phyloP scores from a whole-genome alignment of 805 yeast species.

The Blastobotrys americana region DNA sequence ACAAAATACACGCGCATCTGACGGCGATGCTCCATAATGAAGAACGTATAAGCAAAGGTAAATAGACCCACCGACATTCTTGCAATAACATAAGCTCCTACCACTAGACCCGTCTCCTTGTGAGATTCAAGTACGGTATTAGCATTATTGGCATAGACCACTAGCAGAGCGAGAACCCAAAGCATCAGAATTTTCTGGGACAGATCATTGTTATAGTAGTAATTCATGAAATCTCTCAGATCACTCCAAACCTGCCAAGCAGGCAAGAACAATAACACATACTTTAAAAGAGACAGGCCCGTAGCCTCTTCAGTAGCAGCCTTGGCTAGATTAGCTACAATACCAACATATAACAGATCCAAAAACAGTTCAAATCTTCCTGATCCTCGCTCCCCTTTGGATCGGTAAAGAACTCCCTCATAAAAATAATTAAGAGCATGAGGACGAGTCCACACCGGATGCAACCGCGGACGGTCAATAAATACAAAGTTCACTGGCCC shows the following conservation, averaged over 20 bases:
- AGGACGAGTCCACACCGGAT: slow-evolving; percentile 30
- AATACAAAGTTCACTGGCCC: slow-evolving; percentile 12
- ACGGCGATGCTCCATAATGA: slow-evolving; percentile 37
- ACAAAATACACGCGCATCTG: slow-evolving; percentile 41
- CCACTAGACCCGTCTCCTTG: slow-evolving; percentile 35
- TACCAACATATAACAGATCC: slow-evolving; percentile 58
- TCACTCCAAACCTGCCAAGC: slow-evolving; percentile 64
- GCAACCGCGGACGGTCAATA: slow-evolving; percentile 8
- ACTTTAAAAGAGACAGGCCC: slow-evolving; percentile 42
- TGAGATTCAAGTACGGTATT: slow-evolving; percentile 32
- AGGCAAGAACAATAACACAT: slow-evolving; percentile 46
- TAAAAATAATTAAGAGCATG: slow-evolving; percentile 56
- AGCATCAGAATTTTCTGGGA: slow-evolving; percentile 45
- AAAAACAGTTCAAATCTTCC: slow-evolving; percentile 50
- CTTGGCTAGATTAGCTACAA: slow-evolving; percentile 52
- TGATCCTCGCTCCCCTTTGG: slow-evolving; percentile 48
- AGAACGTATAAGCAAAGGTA: slow-evolving; percentile 37
- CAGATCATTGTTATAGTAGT: slow-evolving; percentile 54
- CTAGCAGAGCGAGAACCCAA: slow-evolving; percentile 46
- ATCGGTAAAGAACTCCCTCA: slow-evolving; percentile 48
- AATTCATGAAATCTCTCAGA: slow-evolving; percentile 55
- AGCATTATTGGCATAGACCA: slow-evolving; percentile 47
- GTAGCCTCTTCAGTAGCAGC: slow-evolving; percentile 44
- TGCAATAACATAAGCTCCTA: slow-evolving; percentile 44
- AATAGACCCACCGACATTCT: slow-evolving; percentile 35